Conservation (phyloP, 257 asterid species). For the Nicotiana otophora region DNA sequence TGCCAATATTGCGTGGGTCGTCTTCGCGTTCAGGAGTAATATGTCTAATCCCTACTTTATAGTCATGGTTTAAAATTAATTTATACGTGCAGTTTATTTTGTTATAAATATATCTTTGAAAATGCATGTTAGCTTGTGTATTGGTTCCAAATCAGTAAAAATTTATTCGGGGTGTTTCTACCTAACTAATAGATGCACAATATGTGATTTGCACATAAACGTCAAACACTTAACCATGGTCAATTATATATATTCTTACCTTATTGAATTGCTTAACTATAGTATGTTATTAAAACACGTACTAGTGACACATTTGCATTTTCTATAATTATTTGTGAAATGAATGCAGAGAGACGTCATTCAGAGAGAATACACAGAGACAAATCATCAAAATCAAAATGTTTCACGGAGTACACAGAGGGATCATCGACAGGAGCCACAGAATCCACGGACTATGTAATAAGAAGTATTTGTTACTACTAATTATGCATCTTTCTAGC, state of each 20-base stretch:
- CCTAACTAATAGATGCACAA: too few relatives aligned
- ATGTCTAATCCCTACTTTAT: neutral
- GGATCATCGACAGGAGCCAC: neutral
- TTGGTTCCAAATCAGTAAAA: neutral
- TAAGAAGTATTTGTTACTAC: neutral
- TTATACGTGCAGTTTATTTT: neutral
- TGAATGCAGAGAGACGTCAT: neutral
- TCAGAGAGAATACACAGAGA: neutral
- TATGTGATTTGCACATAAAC: too few relatives aligned
- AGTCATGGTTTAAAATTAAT: neutral
- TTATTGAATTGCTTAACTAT: too few relatives aligned
- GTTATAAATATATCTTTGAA: neutral
- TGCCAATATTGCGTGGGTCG: neutral
- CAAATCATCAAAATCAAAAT: neutral
- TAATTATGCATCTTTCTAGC: too few relatives aligned
- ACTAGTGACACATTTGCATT: too few relatives aligned
- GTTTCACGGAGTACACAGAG: neutral
- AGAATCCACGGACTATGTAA: neutral
- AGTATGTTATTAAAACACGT: too few relatives aligned
- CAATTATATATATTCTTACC: too few relatives aligned
- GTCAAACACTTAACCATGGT: neutral
- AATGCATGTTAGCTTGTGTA: neutral
- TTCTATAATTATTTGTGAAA: neutral
- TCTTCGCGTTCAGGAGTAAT: neutral
- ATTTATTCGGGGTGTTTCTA: too few relatives aligned